These are phyloP conservation scores for Acer campestre DNA, from an alignment of 345 rosid species.

Conservation along the genomic window DNA sequence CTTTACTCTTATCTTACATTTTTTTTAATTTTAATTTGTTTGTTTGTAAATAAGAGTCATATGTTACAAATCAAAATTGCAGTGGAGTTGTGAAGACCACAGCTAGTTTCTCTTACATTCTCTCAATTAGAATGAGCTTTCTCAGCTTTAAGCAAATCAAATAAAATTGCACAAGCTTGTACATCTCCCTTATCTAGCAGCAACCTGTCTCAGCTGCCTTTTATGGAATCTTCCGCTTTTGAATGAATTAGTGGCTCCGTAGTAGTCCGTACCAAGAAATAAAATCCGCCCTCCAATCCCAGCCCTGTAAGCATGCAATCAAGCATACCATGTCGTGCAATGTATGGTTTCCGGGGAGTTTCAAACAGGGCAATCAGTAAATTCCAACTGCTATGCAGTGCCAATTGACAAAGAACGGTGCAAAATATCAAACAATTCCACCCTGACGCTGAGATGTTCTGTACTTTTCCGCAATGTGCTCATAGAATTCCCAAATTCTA, in stretches of 20 bases:
- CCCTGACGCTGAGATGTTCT: conserved; percentile 15
- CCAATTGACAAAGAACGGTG: conserved; percentile 14
- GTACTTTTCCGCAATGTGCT: background rate
- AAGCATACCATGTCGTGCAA: background rate
- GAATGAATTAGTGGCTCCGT: conserved; percentile 29
- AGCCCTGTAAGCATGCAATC: background rate
- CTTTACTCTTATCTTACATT: conserved; percentile 41
- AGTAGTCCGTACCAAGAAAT: conserved; percentile 6
- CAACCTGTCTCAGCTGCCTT: conserved; percentile 17
- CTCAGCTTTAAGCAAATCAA: conserved; percentile 28
- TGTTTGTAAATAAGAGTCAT: conserved; percentile 34
- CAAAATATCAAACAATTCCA: conserved; percentile 13
- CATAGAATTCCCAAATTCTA: background rate
- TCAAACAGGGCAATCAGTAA: background rate
- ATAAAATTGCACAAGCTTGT: conserved; percentile 28
- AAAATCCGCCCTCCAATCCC: conserved; percentile 4
- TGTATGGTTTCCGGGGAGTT: background rate
- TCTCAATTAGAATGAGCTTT: conserved; percentile 31
- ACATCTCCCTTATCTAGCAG: conserved; percentile 13
- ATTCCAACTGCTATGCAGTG: conserved; percentile 11
- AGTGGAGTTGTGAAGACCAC: conserved; percentile 34
- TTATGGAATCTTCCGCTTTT: conserved; percentile 20
- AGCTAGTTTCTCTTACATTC: conserved; percentile 27
- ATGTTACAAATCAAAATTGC: conserved; percentile 65
- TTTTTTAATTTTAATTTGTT: background rate